A percentile compares a stretch with the other conserved stretches of the same genome.
phyloP scores from a whole-genome alignment of 352 stramenopile species.

The Peronospora farinosa region DNA sequence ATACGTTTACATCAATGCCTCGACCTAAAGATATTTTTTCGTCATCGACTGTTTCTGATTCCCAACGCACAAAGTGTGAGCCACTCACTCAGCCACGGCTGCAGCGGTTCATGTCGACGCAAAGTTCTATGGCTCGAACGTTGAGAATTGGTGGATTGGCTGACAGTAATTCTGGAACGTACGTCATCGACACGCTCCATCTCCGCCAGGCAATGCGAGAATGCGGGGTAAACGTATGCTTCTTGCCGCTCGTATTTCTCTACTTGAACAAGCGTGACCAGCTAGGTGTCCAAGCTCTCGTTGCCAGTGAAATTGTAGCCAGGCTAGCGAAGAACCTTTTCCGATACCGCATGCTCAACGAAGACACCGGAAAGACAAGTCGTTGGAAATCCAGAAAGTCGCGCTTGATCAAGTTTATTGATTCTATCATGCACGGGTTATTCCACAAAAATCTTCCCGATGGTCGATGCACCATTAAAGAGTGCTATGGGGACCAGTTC shows the following conservation, averaged over 20 bases:
- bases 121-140: slow-evolving; percentile 35
- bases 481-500: slow-evolving; percentile 59
- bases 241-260: slow-evolving; percentile 64
- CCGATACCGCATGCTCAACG: slow-evolving; percentile 49
- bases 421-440: slow-evolving; percentile 60
- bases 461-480: slow-evolving; percentile 20
- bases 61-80: slow-evolving; percentile 11
- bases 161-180: slow-evolving; percentile 37
- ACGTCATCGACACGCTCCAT: slow-evolving; percentile 63
- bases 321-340: slow-evolving; percentile 74
- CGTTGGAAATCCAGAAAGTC: slow-evolving; percentile 53
- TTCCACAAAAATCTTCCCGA: slow-evolving; percentile 43
- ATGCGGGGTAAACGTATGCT: slow-evolving; percentile 57
- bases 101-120: slow-evolving; percentile 32
- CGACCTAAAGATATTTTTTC: slow-evolving; percentile 23
- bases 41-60: slow-evolving; percentile 7
- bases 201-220: slow-evolving; percentile 52
- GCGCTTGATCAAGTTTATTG: slow-evolving; percentile 55
- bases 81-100: slow-evolving; percentile 18
- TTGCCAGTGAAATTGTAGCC: slow-evolving; percentile 64
- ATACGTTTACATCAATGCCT: slow-evolving; percentile 27
- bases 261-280: slow-evolving; percentile 36
- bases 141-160: slow-evolving; percentile 8
- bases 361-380: slow-evolving; percentile 35
- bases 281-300: slow-evolving; percentile 45